Percentiles rank a stretch among this genome's conserved stretches.
These are phyloP conservation scores for Coemansia sp. DNA, from an alignment of 192 early-diverging fungal genomes.

Conservation along the genomic window DNA sequence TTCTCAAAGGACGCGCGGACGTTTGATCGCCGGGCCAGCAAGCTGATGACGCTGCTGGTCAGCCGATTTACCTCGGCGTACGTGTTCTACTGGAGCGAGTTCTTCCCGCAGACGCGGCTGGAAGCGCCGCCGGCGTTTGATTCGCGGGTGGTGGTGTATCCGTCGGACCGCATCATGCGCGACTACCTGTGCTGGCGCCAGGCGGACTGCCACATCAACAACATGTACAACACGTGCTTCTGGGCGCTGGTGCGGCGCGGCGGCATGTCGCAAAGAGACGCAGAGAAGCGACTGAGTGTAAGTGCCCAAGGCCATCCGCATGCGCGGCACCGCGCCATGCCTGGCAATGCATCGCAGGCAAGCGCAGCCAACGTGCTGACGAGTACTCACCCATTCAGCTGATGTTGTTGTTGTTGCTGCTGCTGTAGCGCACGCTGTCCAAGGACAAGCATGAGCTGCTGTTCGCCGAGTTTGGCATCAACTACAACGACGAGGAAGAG, in stretches of 20 bases:
- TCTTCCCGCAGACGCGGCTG: constrained; percentile 59
- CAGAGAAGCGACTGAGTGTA: constrained; percentile 69
- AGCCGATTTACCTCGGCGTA: constrained; percentile 84
- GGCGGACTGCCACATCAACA: constrained; percentile 93
- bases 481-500: constrained; percentile 78
- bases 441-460: constrained; percentile 89
- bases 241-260: constrained; percentile 82
- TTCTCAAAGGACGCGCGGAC: constrained; percentile 57
- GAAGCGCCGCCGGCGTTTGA: constrained; percentile 86
- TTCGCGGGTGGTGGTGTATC: constrained; percentile 83
- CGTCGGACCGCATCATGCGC: constrained; percentile 68
- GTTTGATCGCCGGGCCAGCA: constrained; percentile 70
- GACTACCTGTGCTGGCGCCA: constrained; percentile 96
- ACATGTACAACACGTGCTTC: constrained; percentile 93
- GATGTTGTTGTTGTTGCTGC: not conserved
- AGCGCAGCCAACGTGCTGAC: no score
- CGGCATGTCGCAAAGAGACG: constrained; percentile 58
- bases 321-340: no score
- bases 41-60: constrained; percentile 75
- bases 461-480: constrained; percentile 75
- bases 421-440: constrained; percentile 72
- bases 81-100: constrained; percentile 74
- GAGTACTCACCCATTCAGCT: no score
- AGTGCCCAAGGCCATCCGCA: no score
- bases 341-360: no score